Evolutionary conservation across 2,329 filamentous ascomycete genomes (phyloP).

Genomic region (Diplocarpon mali): DNA sequence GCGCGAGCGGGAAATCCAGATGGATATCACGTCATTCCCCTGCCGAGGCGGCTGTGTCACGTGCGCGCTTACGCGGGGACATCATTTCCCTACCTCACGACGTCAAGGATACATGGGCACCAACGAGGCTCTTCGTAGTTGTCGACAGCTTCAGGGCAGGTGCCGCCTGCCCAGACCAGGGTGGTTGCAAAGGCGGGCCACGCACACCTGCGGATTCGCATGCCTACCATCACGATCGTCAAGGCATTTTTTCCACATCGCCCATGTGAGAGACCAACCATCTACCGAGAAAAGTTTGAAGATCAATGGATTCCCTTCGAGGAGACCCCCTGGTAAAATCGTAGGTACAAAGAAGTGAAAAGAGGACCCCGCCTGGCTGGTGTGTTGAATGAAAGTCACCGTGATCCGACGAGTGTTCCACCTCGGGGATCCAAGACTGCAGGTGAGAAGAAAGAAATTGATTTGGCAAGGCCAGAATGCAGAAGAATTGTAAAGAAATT

Average conservation of each 20-base stretch:
- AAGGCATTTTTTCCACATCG: constrained; percentile 3
- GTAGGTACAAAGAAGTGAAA: constrained; percentile 8
- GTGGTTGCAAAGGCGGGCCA: neutral
- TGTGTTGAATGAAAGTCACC: neutral
- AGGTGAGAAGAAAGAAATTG: neutral
- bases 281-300: constrained; percentile 3
- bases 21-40: no score
- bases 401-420: neutral
- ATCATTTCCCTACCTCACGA: no score
- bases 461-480: constrained; percentile 6
- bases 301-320: neutral
- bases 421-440: neutral
- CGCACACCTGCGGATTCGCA: constrained; percentile 5
- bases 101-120: no score
- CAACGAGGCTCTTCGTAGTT: no score
- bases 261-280: constrained; percentile 4
- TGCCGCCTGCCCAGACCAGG: no score
- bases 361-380: neutral
- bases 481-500: constrained; percentile 10
- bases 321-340: neutral
- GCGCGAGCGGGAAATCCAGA: no score
- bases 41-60: no score
- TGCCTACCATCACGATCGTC: constrained; percentile 1
- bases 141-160: no score
- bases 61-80: no score